Percentiles rank a stretch among this genome's conserved stretches.
Evolutionary conservation across 1,284 basidiomycete species (phyloP).

Genomic region (Ustilago shanxiensis): DNA sequence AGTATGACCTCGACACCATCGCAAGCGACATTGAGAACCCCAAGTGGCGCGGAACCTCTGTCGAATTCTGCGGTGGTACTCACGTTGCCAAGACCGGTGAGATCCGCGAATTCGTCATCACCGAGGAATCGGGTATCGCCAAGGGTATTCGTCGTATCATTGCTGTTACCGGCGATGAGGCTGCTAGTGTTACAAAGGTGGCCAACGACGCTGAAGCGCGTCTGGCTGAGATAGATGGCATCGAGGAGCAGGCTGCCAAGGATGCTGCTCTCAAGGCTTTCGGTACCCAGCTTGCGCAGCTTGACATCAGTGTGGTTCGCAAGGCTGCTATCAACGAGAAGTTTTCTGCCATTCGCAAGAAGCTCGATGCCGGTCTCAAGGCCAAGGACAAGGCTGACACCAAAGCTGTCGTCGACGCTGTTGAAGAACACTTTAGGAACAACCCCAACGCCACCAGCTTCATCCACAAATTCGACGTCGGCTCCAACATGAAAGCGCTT

Average conservation of each 20-base stretch:
- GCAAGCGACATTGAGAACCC: constrained; percentile 85
- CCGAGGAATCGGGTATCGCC: constrained; percentile 95
- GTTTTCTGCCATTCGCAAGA: constrained; percentile 80
- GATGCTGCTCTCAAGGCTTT: constrained; percentile 87
- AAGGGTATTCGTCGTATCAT: constrained; percentile 96
- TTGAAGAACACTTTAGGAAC: constrained; percentile 79
- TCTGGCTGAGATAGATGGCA: constrained; percentile 78
- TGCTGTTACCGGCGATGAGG: constrained; percentile 94
- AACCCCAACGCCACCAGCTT: constrained; percentile 80
- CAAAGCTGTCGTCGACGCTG: constrained; percentile 84
- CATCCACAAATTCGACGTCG: constrained; percentile 77
- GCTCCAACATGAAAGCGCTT: constrained; percentile 73
- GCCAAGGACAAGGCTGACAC: constrained; percentile 82
- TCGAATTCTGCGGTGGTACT: constrained; percentile 98
- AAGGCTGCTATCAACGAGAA: constrained; percentile 86
- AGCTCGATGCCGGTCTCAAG: constrained; percentile 86
- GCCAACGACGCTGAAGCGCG: constrained; percentile 78
- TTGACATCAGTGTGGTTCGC: constrained; percentile 86
- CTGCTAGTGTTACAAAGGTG: constrained; percentile 80
- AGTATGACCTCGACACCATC: constrained; percentile 88
- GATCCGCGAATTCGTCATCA: constrained; percentile 94
- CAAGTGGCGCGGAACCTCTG: constrained; percentile 88
- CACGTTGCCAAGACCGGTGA: constrained; percentile 95
- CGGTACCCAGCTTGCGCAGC: constrained; percentile 87
- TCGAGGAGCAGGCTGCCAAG: constrained; percentile 81